These are phyloP conservation scores for Chenopodium formosanum DNA, from an alignment of 148 eudicot species.

Conservation along the genomic window DNA sequence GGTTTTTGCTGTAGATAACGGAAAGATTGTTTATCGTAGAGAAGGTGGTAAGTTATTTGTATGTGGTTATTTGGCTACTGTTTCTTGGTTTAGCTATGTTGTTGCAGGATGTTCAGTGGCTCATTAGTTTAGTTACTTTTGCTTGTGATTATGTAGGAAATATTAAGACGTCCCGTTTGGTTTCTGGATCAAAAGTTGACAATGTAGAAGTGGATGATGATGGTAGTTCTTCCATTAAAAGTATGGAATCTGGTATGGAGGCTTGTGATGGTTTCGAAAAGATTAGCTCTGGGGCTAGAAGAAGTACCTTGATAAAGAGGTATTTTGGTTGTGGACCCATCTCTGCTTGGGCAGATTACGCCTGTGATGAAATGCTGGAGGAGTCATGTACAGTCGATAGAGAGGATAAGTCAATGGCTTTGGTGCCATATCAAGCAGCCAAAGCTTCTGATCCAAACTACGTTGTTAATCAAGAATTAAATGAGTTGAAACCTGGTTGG, in stretches of 20 bases:
- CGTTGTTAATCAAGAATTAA: constrained; percentile 34
- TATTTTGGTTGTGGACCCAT: constrained; percentile 41
- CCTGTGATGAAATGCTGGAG: constrained; percentile 30
- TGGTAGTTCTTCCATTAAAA: constrained; percentile 20
- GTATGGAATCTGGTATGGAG: constrained; percentile 16
- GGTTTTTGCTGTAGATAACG: constrained; percentile 60
- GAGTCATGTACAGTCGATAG: constrained; percentile 28
- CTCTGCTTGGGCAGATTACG: constrained; percentile 37
- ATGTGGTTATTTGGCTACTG: constrained; percentile 2
- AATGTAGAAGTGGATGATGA: constrained; percentile 13
- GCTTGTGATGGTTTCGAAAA: constrained; percentile 24
- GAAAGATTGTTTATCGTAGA: constrained; percentile 53
- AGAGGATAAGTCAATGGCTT: constrained; percentile 54
- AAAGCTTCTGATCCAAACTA: constrained; percentile 34
- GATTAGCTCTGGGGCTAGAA: constrained; percentile 24
- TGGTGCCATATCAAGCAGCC: constrained; percentile 52
- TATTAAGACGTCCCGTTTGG: constrained; percentile 8
- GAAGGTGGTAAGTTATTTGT: constrained; percentile 35
- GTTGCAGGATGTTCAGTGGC: constrained; percentile 1
- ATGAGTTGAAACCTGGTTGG: constrained; percentile 57
- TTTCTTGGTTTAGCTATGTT: background rate
- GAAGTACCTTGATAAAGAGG: constrained; percentile 44
- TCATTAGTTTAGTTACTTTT: constrained; percentile 11
- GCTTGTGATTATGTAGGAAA: constrained; percentile 28
- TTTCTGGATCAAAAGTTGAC: constrained; percentile 18